phyloP scores from a whole-genome alignment of 768 basidiomycete genomes.

The Amanita molliuscula region DNA sequence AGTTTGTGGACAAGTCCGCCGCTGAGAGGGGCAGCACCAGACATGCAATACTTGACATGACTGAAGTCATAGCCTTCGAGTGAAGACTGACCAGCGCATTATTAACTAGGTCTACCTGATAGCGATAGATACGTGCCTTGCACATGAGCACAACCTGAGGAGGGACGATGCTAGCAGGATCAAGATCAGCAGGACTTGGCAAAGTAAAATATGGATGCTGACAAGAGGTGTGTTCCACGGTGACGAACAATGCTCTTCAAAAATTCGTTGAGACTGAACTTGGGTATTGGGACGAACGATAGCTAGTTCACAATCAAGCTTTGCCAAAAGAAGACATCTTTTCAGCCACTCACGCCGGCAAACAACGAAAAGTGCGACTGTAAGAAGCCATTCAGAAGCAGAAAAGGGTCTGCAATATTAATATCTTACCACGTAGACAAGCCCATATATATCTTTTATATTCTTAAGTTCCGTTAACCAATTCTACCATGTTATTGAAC shows the following conservation, averaged over 20 bases:
- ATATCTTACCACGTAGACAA: constrained; percentile 41
- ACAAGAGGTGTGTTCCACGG: constrained; percentile 48
- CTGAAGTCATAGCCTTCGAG: constrained; percentile 32
- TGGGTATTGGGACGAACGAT: constrained; percentile 51
- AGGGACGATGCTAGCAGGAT: constrained; percentile 40
- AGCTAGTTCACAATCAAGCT: constrained; percentile 21
- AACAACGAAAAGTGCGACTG: constrained; percentile 47
- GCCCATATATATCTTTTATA: constrained; percentile 45
- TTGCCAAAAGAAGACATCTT: neutral
- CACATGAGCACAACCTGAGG: constrained; percentile 58
- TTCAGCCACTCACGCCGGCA: constrained; percentile 29
- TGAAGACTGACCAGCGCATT: neutral
- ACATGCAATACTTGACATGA: constrained; percentile 41
- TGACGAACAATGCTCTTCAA: constrained; percentile 45
- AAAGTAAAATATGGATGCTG: constrained; percentile 10
- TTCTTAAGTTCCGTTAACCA: neutral
- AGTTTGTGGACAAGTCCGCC: constrained; percentile 40
- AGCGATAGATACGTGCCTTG: constrained; percentile 32
- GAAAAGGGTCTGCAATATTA: neutral
- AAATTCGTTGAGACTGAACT: constrained; percentile 48
- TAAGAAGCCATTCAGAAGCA: constrained; percentile 3
- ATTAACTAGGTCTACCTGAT: neutral
- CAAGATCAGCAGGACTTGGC: neutral
- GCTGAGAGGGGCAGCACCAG: constrained; percentile 56
- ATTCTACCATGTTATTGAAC: constrained; percentile 13